A percentile compares a stretch with the other conserved stretches of the same genome.
Evolutionary conservation across 176 grass and related monocot species (phyloP).

Genomic region (Cymbopogon citratus): DNA sequence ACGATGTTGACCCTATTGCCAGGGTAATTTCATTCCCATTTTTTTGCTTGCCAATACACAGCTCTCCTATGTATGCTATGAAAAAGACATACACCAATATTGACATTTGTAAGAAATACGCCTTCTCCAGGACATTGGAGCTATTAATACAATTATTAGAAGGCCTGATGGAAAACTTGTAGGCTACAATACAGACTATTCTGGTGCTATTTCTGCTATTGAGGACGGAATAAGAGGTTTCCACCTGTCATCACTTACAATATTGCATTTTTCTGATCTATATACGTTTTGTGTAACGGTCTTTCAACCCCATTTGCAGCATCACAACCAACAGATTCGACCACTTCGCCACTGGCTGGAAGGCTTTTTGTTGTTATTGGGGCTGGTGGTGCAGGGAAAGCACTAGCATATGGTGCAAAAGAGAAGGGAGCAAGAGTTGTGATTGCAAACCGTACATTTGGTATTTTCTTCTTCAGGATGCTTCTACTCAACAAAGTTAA

Average conservation of each 20-base stretch:
- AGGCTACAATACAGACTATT: constrained; percentile 91
- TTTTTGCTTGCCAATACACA: constrained; percentile 15
- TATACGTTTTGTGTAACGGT: background rate
- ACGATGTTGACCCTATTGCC: constrained; percentile 89
- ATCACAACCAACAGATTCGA: constrained; percentile 34
- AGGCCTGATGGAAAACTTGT: constrained; percentile 76
- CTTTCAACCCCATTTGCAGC: constrained; percentile 32
- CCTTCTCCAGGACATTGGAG: constrained; percentile 72
- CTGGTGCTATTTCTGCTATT: constrained; percentile 95
- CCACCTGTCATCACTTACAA: constrained; percentile 27
- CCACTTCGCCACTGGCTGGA: constrained; percentile 63
- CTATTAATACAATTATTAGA: constrained; percentile 96
- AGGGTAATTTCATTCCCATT: constrained; percentile 41
- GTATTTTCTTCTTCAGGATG: constrained; percentile 36
- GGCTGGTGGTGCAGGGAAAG: constrained; percentile 94
- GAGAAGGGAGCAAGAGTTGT: constrained; percentile 92
- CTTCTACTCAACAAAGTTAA: background rate
- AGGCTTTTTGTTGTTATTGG: constrained; percentile 83
- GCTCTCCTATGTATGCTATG: background rate
- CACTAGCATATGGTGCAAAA: constrained; percentile 94
- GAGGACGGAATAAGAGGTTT: constrained; percentile 96
- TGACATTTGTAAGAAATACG: constrained; percentile 6
- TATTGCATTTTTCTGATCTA: background rate
- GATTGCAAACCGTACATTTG: constrained; percentile 92
- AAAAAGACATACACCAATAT: background rate